Evolutionary conservation across 306 rosid species (phyloP), one percentile per base, ranked within the genome.

Genomic region (Alnus glutinosa): DNA sequence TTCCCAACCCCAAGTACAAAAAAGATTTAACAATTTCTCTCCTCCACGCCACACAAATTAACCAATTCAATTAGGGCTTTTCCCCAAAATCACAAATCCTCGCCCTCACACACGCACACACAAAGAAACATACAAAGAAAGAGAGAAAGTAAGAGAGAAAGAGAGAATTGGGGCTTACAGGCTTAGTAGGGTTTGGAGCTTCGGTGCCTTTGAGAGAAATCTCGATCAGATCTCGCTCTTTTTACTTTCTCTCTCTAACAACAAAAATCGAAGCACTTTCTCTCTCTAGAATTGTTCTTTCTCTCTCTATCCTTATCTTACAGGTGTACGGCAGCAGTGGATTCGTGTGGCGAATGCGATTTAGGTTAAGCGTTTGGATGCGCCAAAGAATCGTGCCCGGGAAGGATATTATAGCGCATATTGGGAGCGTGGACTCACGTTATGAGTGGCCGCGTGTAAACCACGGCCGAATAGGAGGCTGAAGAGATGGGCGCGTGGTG

Each of bases 261-360:
- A 42, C 36, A 37, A 16, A 66, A 37, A 9, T 12, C 44, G 63
- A 75, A 67, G 9, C 47, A 73, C 83, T 83, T 84, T 91, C 94
- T 93, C 97, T 89, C 97, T 89, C 92, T 90, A 86, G 84, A 86
- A 81, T 32, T 1, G 46, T 39, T 71, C 85, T 74, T 79, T 82
- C 90, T 84, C 85, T 73, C 78, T 61, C 79, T 55, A 76, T 76
- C 90, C 87, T 86, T 91, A 88, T 89, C 83, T 82, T 80, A 88
- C 92, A 92, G 88, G 84, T 92, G 96, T 85, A 92, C 96, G 96
- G 90, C 89, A 74, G 73, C 77, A 67, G 80, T 58, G 79, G 73
- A 78, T 49, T 82, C 90, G 90, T 88, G 92, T 30, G 79, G 74
- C 75, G 80, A 79, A 81, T 49, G 82, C 67, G 67, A 81, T 75